Conservation (phyloP, 768 basidiomycete genomes). For the Leucocoprinus sp. region DNA sequence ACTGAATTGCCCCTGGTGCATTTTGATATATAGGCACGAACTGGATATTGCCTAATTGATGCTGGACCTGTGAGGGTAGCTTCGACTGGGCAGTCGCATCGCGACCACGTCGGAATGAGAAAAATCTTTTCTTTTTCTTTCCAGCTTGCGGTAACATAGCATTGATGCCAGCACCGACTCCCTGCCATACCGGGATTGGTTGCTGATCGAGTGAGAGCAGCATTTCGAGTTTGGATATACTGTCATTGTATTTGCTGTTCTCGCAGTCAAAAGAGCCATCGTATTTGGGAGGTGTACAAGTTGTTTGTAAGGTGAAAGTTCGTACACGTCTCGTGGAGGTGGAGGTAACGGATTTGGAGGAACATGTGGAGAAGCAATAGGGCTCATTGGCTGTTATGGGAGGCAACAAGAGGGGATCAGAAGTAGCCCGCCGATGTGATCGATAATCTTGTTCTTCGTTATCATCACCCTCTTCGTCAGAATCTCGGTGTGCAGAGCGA, state of each 20-base stretch:
- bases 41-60: neutral
- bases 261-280: constrained; percentile 21
- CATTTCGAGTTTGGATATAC: constrained; percentile 1
- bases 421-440: neutral
- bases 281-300: constrained; percentile 47
- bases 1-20: neutral
- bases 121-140: constrained; percentile 6
- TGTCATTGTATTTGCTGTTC: constrained; percentile 2
- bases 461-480: constrained; percentile 15
- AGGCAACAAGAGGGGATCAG: constrained; percentile 8
- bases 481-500: constrained; percentile 8
- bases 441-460: constrained; percentile 11
- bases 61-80: neutral
- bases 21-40: constrained; percentile 8
- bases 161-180: constrained; percentile 8
- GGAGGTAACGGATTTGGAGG: constrained; percentile 52
- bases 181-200: constrained; percentile 10
- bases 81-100: neutral
- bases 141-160: neutral
- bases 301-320: constrained; percentile 45
- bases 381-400: constrained; percentile 15
- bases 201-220: constrained; percentile 1
- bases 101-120: constrained; percentile 1
- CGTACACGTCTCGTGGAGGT: constrained; percentile 55
- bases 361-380: constrained; percentile 16